These are phyloP conservation scores for Candida easanensis DNA, from an alignment of 805 yeast species.

Conservation along the genomic window DNA sequence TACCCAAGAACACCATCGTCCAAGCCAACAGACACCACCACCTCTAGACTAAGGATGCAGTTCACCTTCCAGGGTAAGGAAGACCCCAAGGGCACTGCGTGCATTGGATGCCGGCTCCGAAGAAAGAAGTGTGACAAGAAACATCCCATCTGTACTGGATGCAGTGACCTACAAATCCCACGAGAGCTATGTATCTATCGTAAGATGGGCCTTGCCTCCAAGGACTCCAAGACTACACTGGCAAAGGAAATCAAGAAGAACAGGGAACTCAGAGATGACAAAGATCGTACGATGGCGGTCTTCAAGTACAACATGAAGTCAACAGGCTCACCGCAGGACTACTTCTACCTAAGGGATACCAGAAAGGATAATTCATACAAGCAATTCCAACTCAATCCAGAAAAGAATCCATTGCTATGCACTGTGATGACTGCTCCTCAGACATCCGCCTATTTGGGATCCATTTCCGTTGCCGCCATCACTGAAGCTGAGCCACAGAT, in stretches of 20 bases:
- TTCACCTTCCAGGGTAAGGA: background rate
- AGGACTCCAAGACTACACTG: slow-evolving; percentile 18
- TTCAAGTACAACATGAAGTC: slow-evolving; percentile 14
- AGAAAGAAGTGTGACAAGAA: slow-evolving; percentile 18
- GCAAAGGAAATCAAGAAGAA: slow-evolving; percentile 13
- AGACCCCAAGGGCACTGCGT: slow-evolving; percentile 15
- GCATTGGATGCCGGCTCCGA: slow-evolving; percentile 20
- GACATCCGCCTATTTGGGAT: slow-evolving; percentile 15
- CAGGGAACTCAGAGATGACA: slow-evolving; percentile 18
- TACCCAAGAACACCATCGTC: background rate
- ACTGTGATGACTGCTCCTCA: slow-evolving; percentile 15
- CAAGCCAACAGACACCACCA: background rate
- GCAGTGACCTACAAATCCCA: slow-evolving; percentile 18
- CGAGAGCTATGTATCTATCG: slow-evolving; percentile 18
- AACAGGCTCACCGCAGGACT: slow-evolving; percentile 13
- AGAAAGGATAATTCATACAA: slow-evolving; percentile 5
- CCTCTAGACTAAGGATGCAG: background rate
- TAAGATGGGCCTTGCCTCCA: slow-evolving; percentile 18
- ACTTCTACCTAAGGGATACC: slow-evolving; percentile 12
- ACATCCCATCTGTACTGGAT: slow-evolving; percentile 13
- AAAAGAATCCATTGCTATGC: slow-evolving; percentile 17
- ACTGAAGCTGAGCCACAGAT: slow-evolving; percentile 17
- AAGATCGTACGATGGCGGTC: slow-evolving; percentile 9
- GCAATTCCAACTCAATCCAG: slow-evolving; percentile 17
- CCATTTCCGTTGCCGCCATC: slow-evolving; percentile 18